Base-by-base conservation (phyloP, 169 alveolate genomes). In the Babesia ovata region DNA sequence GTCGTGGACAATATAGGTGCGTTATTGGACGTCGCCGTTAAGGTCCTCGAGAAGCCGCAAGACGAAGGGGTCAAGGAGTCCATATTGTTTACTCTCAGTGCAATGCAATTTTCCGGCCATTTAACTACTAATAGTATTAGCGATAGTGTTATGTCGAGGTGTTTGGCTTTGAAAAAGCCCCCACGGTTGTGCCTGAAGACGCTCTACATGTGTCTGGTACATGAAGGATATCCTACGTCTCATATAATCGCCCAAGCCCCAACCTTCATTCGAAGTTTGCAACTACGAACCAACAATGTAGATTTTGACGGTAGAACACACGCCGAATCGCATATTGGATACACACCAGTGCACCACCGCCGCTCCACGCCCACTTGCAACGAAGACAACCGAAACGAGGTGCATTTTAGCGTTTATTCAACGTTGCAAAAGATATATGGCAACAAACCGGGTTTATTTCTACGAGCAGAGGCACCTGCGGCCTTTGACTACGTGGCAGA, bases 401-500 rank as follows among this genome's bases (percentile, higher is more conserved):
- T 71, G 42, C 81, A 71, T 14, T 17, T 50, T 9, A 71, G 81
- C 63, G 71, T 71, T 3, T 58, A 71, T 26, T 13, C 66, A n/a
- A 71, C 81, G 26, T 14, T 70, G 29, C 58, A 33, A 11, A 70
- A 70, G 56, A 42, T 16, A 26, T 29, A 16, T 4, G 44, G 10
- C 12, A 50, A 50, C 17, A 29, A 36, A 2, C 19, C 14, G 14
- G 2, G 26, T 33, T 16, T 36, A 10, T 36, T 4, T 6, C 2
- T 54, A 33, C 50, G 48, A 10, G 65, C 53, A 22, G 76, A 67
- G 48, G 76, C 39, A 39, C 63, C 76, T 14, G 59, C 53, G 53
- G 63, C 76, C 2, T 67, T 67, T 14, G 66, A 67, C 65, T 67
- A 67, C 66, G 56, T 67, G 44, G 54, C 76, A 19, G 76, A 67